Evolutionary conservation across 768 basidiomycete genomes (phyloP), one percentile per base, ranked within the genome.

Genomic region (Mycena sanguinolenta): DNA sequence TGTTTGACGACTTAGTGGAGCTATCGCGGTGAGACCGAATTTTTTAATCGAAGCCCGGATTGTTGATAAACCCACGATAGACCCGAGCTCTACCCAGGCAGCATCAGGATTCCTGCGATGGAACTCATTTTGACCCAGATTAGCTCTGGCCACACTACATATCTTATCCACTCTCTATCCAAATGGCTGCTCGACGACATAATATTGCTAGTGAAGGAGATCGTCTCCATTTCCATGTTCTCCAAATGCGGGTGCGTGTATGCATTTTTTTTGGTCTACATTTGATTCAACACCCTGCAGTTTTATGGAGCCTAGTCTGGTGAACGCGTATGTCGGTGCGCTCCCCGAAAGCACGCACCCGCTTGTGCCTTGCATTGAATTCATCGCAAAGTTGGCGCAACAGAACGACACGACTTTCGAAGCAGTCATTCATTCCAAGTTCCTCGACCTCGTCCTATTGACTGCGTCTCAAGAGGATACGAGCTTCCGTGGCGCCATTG

Each of bases 1-100:
- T 79, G 59, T 77, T 78, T 23, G 74, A 76, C 49, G 79, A 78
- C 63, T 53, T 79, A n/a, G 46, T 79, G 30, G 79, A 79, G 49
- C 63, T 79, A 38, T 75, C 75, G 21, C 74, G 78, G 77, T 77
- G 34, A 46, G 71, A n/a, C 21, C 4, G 17, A 6, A 60, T 28
- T 32, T 19, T 7, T 16, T 19, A 1, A 21, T 4, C 12, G 19
- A 19, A 3, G 49, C 19, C 23, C 1, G 30, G 8, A 3, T 53
- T 25, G 38, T 23, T 58, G 36, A 70, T 42, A 50, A 13, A 52
- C 4, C 28, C n/a, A 23, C 57, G 17, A n/a, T 16, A 74, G 76
- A 16, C 66, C 67, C 13, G 76, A 70, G 17, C 61, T 75, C 28
- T 77, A 77, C 46, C 68, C 67, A 5, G 59, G 73, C 28, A 65